Percentiles rank a stretch among this genome's conserved stretches.
Evolutionary conservation across 345 rosid species (phyloP).

Genomic region (Euphorbia tirucalli): DNA sequence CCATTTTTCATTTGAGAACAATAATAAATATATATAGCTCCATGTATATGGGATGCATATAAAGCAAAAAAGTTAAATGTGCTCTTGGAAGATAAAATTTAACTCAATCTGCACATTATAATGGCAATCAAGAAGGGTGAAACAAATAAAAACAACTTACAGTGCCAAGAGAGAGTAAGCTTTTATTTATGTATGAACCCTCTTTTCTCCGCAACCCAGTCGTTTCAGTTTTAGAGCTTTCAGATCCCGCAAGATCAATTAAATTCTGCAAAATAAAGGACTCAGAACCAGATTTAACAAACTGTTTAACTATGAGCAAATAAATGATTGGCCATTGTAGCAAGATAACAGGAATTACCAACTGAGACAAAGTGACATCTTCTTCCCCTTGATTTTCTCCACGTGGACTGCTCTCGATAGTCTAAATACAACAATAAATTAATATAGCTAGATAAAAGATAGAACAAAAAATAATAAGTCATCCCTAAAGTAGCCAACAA

Average conservation of each 20-base stretch:
- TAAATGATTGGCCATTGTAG: not conserved
- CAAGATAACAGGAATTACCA: constrained; percentile 39
- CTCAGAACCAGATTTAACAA: constrained; percentile 6
- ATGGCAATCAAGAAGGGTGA: not conserved
- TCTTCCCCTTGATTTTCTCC: constrained; percentile 53
- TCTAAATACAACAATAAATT: constrained; percentile 31
- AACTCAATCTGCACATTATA: too few species aligned
- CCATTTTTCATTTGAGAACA: not conserved
- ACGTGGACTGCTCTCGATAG: constrained; percentile 62
- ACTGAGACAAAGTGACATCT: constrained; percentile 60
- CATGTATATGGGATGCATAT: not conserved
- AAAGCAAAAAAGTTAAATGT: not conserved
- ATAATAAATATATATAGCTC: not conserved
- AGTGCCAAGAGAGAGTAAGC: constrained; percentile 93
- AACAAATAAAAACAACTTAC: constrained; percentile 43
- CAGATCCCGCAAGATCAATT: constrained; percentile 99
- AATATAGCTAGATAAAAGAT: constrained; percentile 15
- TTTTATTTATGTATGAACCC: constrained; percentile 98
- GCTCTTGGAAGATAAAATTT: not conserved
- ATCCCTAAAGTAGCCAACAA: not conserved
- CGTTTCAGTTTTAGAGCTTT: constrained; percentile 99
- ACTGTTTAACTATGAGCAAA: not conserved
- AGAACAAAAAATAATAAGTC: not conserved
- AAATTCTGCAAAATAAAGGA: constrained; percentile 55
- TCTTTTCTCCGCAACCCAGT: constrained; percentile 96